Conservation (phyloP, 257 asterid species). For the Petrea volubilis region DNA sequence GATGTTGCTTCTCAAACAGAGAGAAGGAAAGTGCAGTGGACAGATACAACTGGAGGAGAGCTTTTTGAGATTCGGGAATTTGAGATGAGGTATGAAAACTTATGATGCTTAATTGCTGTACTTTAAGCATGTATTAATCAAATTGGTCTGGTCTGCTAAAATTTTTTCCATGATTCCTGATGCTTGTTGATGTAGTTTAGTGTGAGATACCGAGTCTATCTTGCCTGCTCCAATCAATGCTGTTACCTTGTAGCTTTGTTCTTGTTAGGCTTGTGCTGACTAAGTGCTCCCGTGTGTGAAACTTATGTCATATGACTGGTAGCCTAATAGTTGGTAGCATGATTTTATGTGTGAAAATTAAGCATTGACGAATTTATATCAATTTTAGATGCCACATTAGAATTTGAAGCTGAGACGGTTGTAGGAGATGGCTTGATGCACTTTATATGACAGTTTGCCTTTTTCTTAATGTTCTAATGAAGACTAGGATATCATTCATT, state of each 20-base stretch:
- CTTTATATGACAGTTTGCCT: background rate
- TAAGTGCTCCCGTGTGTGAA: background rate
- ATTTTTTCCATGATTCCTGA: background rate
- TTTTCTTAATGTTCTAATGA: background rate
- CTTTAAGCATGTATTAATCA: background rate
- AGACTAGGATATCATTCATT: background rate
- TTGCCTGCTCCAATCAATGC: conserved; percentile 5
- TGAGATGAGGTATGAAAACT: conserved; percentile 74
- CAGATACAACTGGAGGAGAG: conserved; percentile 81
- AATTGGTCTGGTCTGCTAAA: conserved; percentile 5
- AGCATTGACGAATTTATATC: conserved; percentile 5
- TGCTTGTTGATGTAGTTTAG: background rate
- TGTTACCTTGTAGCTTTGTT: background rate
- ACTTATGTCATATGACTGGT: background rate
- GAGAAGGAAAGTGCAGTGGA: conserved; percentile 92
- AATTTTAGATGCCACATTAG: background rate
- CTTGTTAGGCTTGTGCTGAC: conserved; percentile 11
- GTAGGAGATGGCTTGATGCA: background rate
- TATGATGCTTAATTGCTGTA: conserved; percentile 12
- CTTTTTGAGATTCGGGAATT: conserved; percentile 89
- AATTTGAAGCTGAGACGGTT: background rate
- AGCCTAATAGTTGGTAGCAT: background rate
- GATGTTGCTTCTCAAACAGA: conserved; percentile 42
- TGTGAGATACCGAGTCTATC: background rate
- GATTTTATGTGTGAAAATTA: background rate